A percentile compares a stretch with the other conserved stretches of the same genome.
Conservation (phyloP, 129 eudicot species). For the Arctium lappa region DNA sequence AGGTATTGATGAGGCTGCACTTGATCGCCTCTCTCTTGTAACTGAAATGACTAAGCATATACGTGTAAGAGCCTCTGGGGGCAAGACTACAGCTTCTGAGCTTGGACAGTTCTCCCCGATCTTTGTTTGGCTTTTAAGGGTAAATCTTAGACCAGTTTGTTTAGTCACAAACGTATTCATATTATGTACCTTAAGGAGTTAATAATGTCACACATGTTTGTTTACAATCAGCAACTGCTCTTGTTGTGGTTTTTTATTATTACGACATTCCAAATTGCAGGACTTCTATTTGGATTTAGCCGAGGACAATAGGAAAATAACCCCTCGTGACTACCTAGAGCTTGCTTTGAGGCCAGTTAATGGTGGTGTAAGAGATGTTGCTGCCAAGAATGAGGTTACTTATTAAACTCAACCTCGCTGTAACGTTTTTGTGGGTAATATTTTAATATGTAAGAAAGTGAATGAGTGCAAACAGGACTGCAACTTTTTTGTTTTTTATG, state of each 20-base stretch:
- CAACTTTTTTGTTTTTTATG: background rate
- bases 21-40: conserved; percentile 97
- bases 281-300: conserved; percentile 88
- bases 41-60: conserved; percentile 99
- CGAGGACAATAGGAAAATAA: conserved; percentile 85
- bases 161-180: background rate
- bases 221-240: conserved; percentile 4
- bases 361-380: conserved; percentile 76
- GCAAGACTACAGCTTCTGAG: conserved; percentile 82
- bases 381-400: conserved; percentile 90
- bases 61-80: conserved; percentile 95
- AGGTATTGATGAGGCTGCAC: conserved; percentile 98
- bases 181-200: background rate
- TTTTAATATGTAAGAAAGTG: background rate
- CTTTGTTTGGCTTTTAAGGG: conserved; percentile 99
- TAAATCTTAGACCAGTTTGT: conserved; percentile 25
- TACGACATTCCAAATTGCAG: conserved; percentile 36
- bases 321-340: conserved; percentile 98
- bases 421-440: background rate
- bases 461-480: background rate
- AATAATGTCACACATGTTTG: background rate
- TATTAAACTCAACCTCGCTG: conserved; percentile 10
- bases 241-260: background rate
- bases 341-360: conserved; percentile 80
- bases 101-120: conserved; percentile 98